Percentiles rank a stretch among this genome's conserved stretches.
These are phyloP conservation scores for Lentinula edodes DNA, from an alignment of 768 basidiomycete species.

Conservation along the genomic window DNA sequence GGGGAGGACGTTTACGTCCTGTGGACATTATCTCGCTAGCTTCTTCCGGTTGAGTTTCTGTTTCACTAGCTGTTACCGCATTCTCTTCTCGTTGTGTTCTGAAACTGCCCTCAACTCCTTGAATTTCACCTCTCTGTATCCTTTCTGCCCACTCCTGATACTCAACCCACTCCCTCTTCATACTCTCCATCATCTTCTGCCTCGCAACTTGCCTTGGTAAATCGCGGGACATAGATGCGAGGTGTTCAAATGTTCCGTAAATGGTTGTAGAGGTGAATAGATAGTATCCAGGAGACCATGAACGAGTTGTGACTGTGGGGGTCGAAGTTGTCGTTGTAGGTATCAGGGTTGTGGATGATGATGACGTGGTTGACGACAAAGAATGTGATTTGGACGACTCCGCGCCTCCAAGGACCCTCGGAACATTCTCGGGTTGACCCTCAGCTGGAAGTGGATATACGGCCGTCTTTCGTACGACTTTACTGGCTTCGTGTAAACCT, in stretches of 20 bases:
- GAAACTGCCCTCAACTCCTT: conserved; percentile 13
- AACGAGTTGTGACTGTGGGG: conserved; percentile 32
- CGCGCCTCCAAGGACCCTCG: conserved; percentile 40
- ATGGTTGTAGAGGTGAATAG: conserved; percentile 58
- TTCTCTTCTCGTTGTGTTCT: not conserved
- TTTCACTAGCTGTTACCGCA: conserved; percentile 6
- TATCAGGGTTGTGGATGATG: not conserved
- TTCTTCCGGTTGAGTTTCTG: conserved; percentile 7
- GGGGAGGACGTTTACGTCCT: conserved; percentile 35
- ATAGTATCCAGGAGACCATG: conserved; percentile 77
- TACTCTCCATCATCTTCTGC: conserved; percentile 32
- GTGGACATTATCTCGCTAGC: conserved; percentile 28
- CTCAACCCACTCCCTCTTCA: conserved; percentile 42
- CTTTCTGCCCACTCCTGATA: conserved; percentile 40
- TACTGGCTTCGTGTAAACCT: conserved; percentile 8
- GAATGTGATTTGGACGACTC: conserved; percentile 21
- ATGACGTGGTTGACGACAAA: not conserved
- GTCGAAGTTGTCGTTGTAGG: not conserved
- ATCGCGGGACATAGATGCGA: conserved; percentile 53
- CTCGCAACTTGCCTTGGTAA: conserved; percentile 45
- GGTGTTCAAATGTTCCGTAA: conserved; percentile 48
- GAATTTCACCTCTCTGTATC: not conserved
- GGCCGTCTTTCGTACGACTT: conserved; percentile 21
- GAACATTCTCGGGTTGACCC: conserved; percentile 49
- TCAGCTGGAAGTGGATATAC: conserved; percentile 62